phyloP scores from a whole-genome alignment of 192 early-diverging fungal genomes.

The Coemansia sp. region DNA sequence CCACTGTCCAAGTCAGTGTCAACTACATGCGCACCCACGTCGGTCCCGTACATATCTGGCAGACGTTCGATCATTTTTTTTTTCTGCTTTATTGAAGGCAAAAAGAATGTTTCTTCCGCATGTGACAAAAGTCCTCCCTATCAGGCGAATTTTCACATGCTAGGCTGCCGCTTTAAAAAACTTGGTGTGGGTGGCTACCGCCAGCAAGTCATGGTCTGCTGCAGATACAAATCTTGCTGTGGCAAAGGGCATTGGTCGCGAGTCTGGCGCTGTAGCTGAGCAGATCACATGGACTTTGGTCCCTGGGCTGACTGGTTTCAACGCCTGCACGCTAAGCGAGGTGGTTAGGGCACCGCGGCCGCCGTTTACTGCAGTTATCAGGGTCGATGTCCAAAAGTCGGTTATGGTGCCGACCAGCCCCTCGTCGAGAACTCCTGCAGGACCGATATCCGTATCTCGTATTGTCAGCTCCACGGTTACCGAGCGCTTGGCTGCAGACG shows the following conservation, averaged over 20 bases:
- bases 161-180: slow-evolving; percentile 17
- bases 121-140: too few species aligned
- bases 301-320: slow-evolving; percentile 3
- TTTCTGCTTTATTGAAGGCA: neutral
- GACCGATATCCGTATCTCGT: slow-evolving; percentile 5
- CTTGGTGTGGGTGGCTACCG: slow-evolving; percentile 37
- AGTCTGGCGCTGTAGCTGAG: slow-evolving; percentile 1
- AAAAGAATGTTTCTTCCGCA: neutral
- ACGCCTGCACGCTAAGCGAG: slow-evolving; percentile 33
- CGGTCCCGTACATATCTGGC: slow-evolving; percentile 15
- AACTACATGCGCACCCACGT: slow-evolving; percentile 6
- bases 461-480: slow-evolving; percentile 9
- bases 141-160: slow-evolving; percentile 3
- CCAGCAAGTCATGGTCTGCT: slow-evolving; percentile 15
- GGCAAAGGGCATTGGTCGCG: slow-evolving; percentile 17
- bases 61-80: neutral
- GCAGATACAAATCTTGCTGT: slow-evolving; percentile 26
- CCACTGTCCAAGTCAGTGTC: slow-evolving; percentile 9
- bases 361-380: slow-evolving; percentile 29
- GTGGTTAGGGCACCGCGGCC: slow-evolving; percentile 35
- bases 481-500: neutral
- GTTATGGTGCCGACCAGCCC: slow-evolving; percentile 32
- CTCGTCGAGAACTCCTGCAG: slow-evolving; percentile 27
- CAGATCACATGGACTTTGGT: slow-evolving; percentile 21
- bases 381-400: slow-evolving; percentile 46